Evolutionary conservation across 2,329 filamentous ascomycete genomes (phyloP).

Genomic region (Monosporascus ibericus): DNA sequence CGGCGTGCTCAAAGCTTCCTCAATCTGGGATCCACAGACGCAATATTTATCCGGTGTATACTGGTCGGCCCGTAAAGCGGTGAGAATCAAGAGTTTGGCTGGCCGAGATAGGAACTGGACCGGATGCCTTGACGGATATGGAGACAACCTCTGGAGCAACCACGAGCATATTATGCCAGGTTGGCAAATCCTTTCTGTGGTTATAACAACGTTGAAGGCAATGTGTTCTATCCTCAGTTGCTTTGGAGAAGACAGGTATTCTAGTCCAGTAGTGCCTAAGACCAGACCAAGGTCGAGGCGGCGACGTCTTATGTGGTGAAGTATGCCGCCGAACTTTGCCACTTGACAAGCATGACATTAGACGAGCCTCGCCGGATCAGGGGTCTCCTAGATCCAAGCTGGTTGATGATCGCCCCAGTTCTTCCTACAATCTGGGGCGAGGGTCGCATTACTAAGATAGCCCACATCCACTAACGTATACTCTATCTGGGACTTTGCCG

Average conservation of each 20-base stretch:
- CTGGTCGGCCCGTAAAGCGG: constrained; percentile 15
- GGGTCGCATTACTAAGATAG: neutral
- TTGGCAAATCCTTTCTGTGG: constrained; percentile 15
- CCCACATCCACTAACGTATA: neutral
- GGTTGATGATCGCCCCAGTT: constrained; percentile 15
- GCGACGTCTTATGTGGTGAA: constrained; percentile 16
- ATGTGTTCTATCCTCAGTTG: constrained; percentile 11
- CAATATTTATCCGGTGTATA: constrained; percentile 12
- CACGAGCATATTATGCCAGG: constrained; percentile 13
- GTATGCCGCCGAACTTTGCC: constrained; percentile 12
- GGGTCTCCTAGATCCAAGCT: constrained; percentile 11
- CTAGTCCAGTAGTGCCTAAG: constrained; percentile 4
- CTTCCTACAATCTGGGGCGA: constrained; percentile 14
- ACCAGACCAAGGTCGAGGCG: constrained; percentile 8
- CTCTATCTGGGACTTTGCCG: neutral
- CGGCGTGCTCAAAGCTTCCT: constrained; percentile 7
- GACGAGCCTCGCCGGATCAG: constrained; percentile 14
- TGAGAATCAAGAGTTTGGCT: constrained; percentile 12
- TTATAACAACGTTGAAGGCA: constrained; percentile 10
- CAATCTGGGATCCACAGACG: constrained; percentile 13
- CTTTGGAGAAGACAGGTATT: constrained; percentile 3
- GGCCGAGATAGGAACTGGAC: constrained; percentile 12
- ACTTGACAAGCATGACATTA: constrained; percentile 7
- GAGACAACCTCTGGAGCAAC: constrained; percentile 13
- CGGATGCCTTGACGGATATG: constrained; percentile 15